Evolutionary conservation across 2,329 filamentous ascomycete species (phyloP), one percentile per base, ranked within the genome.

Genomic region (Pseudogymnoascus sp.): DNA sequence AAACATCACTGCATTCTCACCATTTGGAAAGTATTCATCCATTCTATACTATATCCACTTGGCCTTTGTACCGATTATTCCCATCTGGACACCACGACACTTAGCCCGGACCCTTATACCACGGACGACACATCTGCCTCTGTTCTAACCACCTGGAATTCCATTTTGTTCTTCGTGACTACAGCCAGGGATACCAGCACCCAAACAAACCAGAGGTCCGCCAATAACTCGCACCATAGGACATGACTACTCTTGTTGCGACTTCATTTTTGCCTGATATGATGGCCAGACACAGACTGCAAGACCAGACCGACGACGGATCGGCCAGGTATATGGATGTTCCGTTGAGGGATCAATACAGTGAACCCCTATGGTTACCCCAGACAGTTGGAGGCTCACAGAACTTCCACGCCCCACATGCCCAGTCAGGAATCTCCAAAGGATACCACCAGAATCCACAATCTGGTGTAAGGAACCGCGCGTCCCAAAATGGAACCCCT

Each of bases 341-440:
- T 61, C 59, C 59, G n/a, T 42, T 31, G 59, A 42, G 38, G 21
- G 33, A 61, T 15, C 59, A 36, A 61, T 61, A 61, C 59, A 38
- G 59, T 36, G 59, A 61, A 61, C 59, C 33, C 19, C 23, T 61
- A 61, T 61, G 31, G 33, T 61, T 23, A 42, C 59, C 59, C 33
- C 65, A 62, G 61, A 66, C 65, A 65, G 65, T 64, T 70, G 70
- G 72, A 70, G 72, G 68, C 64, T 64, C 66, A 73, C 72, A 73
- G 72, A 71, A 74, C 71, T 72, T 70, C 47, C 66, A 70, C 62
- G 69, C 68, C 61, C 69, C 68, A 69, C 36, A 65, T 67, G 40
- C 65, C 65, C 69, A 69, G 26, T 67, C 68, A 67, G 70, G 70
- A 70, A 69, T 69, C 69, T 63, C 66, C 68, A 68, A 72, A 57